phyloP scores from a whole-genome alignment of 257 asterid species.

The Solanum chmielewskii region DNA sequence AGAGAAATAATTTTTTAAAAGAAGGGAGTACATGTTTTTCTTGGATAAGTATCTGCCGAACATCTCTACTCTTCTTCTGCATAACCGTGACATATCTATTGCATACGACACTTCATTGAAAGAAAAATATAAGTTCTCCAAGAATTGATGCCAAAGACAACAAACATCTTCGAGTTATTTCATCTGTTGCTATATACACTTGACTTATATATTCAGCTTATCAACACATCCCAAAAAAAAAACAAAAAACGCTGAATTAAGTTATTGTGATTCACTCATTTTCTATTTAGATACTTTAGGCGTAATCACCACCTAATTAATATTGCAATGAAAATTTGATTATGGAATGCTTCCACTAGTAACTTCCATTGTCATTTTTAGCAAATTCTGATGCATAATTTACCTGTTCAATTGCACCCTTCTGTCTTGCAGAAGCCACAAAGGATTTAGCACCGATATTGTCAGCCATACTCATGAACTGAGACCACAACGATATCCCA shows the following conservation, averaged over 20 bases:
- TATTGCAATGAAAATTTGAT: background rate
- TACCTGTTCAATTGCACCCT: slow-evolving; percentile 62
- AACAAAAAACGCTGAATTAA: background rate
- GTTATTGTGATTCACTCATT: background rate
- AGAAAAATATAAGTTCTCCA: background rate
- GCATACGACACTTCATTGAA: background rate
- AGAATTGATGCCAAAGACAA: background rate
- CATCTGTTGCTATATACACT: background rate
- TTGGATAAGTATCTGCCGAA: background rate
- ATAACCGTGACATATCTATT: background rate
- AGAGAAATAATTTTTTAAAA: too few species aligned
- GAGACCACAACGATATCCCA: slow-evolving; percentile 60
- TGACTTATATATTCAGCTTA: background rate
- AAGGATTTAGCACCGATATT: slow-evolving; percentile 42
- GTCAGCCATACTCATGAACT: slow-evolving; percentile 41
- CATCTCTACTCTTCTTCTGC: background rate
- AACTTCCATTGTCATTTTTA: background rate
- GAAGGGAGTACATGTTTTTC: background rate
- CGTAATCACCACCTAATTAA: background rate
- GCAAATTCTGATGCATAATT: background rate
- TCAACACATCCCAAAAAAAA: background rate
- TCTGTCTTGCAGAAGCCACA: slow-evolving; percentile 70
- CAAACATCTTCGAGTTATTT: background rate
- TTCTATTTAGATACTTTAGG: background rate
- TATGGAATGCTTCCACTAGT: background rate